These are phyloP conservation scores for Barnettozyma wickerhamii DNA, from an alignment of 805 yeast genomes.

Conservation along the genomic window DNA sequence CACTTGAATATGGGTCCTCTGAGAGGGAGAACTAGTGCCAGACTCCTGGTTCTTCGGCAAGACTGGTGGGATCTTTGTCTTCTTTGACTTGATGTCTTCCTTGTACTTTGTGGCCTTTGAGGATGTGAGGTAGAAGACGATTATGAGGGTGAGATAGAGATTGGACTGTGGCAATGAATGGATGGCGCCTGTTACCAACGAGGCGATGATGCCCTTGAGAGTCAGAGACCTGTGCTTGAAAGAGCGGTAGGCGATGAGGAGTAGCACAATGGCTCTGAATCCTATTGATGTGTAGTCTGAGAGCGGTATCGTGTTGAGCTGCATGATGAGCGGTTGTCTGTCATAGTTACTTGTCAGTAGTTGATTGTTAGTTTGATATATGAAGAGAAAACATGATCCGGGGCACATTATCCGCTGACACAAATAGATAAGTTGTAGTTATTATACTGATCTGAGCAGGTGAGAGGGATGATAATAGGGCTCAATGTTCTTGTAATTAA, in stretches of 20 bases:
- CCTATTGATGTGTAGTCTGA: slow-evolving; percentile 8
- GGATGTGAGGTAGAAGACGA: slow-evolving; percentile 35
- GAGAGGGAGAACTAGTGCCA: too few species aligned
- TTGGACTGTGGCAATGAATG: slow-evolving; percentile 35
- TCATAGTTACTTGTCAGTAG: too few species aligned
- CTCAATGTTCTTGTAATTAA: too few species aligned
- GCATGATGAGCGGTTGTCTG: neutral
- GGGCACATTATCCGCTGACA: too few species aligned
- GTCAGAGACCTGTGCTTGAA: slow-evolving; percentile 34
- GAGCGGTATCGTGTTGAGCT: neutral
- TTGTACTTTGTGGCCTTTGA: slow-evolving; percentile 37
- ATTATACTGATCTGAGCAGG: too few species aligned
- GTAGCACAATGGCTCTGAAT: slow-evolving; percentile 12
- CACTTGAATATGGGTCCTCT: slow-evolving; percentile 39
- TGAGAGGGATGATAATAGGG: too few species aligned
- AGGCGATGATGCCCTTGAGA: slow-evolving; percentile 31
- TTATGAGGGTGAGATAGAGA: slow-evolving; percentile 29
- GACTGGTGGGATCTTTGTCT: slow-evolving; percentile 29
- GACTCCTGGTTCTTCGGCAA: too few species aligned
- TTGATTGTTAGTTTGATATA: too few species aligned
- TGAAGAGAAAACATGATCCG: too few species aligned
- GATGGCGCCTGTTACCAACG: slow-evolving; percentile 34
- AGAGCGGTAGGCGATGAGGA: slow-evolving; percentile 25
- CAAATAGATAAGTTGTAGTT: too few species aligned
- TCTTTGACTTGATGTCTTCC: slow-evolving; percentile 29